A percentile compares a stretch with the other conserved stretches of the same genome.
Evolutionary conservation across 129 eudicot species (phyloP).

Genomic region (sunflower (Helianthus annuus)): DNA sequence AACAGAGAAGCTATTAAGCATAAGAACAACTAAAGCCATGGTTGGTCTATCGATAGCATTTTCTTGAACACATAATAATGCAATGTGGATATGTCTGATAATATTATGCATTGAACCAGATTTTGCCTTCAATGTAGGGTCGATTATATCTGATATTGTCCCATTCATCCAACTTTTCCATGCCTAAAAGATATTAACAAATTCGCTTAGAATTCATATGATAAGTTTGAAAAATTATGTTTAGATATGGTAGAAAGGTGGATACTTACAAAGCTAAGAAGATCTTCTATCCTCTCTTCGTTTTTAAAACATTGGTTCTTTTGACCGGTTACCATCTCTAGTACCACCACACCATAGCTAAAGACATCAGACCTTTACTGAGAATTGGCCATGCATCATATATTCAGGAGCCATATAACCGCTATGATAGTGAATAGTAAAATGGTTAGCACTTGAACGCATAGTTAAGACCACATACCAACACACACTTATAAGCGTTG

Average conservation of each 20-base stretch:
- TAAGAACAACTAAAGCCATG: slow-evolving; percentile 4
- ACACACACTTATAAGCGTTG: no score
- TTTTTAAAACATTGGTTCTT: no score
- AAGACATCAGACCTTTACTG: no score
- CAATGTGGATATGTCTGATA: slow-evolving; percentile 16
- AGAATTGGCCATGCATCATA: no score
- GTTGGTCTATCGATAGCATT: neutral
- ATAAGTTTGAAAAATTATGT: no score
- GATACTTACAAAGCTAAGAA: slow-evolving; percentile 10
- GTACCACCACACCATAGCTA: no score
- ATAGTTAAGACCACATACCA: no score
- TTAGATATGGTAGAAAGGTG: neutral
- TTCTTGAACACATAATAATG: slow-evolving; percentile 21
- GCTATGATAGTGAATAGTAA: no score
- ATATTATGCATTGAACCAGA: neutral
- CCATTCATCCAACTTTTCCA: slow-evolving; percentile 12
- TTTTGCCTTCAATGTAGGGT: neutral
- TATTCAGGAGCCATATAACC: no score
- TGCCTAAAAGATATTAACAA: neutral
- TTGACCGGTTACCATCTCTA: no score
- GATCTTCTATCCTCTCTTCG: neutral
- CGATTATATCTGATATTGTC: neutral
- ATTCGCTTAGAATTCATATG: no score
- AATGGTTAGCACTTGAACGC: no score
- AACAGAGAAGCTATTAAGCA: slow-evolving; percentile 11